Conservation (phyloP, 192 early-diverging fungal genomes). For the Dissophora ornata region DNA sequence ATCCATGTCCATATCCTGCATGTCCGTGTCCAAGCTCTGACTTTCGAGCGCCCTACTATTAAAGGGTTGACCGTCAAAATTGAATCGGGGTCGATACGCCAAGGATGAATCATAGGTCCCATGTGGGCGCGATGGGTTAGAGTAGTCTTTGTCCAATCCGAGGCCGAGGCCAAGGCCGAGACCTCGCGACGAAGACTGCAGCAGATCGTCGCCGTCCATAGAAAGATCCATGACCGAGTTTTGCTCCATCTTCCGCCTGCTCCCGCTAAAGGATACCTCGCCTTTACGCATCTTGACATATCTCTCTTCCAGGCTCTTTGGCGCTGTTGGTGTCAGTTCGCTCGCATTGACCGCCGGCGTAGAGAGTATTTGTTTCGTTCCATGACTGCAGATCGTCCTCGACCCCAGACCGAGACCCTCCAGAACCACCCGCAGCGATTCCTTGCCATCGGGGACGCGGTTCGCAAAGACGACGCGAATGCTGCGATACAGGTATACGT, state of each 20-base stretch:
- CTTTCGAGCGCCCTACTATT: not conserved
- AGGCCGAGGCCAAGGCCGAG: conserved; percentile 10
- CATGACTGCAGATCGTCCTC: conserved; percentile 51
- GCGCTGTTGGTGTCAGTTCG: not conserved
- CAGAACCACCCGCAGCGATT: conserved; percentile 68
- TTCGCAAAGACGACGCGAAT: conserved; percentile 83
- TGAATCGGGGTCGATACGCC: not conserved
- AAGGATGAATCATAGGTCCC: not conserved
- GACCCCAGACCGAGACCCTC: conserved; percentile 69
- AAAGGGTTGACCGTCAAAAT: conserved; percentile 24
- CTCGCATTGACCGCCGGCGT: not conserved
- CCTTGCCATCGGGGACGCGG: conserved; percentile 70
- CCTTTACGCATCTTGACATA: conserved; percentile 51
- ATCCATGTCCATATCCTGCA: not conserved
- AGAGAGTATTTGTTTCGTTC: not conserved
- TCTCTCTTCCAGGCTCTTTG: conserved; percentile 26
- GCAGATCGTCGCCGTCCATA: conserved; percentile 1
- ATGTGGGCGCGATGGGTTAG: not conserved
- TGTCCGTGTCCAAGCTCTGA: too few relatives aligned
- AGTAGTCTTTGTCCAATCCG: not conserved
- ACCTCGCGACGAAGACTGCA: not conserved
- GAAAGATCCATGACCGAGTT: not conserved
- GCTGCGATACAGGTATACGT: conserved; percentile 71
- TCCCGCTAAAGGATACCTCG: conserved; percentile 31
- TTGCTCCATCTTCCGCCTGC: conserved; percentile 27